Conservation (phyloP, 164 flowering plant genomes). For the Hamamelis virginiana region DNA sequence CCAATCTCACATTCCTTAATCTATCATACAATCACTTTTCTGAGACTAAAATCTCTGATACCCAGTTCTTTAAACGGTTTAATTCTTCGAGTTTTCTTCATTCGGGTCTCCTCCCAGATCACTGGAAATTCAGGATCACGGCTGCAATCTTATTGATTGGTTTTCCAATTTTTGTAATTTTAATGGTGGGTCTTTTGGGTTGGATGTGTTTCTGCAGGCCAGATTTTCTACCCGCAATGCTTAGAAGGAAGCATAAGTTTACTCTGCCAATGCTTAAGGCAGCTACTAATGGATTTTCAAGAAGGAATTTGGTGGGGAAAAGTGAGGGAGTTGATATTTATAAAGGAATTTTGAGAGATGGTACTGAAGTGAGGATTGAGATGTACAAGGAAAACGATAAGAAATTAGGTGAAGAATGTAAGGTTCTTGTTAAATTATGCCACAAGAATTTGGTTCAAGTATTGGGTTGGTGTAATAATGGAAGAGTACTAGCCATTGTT, state of each 20-base stretch:
- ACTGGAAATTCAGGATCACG: conserved; percentile 24
- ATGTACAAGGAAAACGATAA: conserved; percentile 30
- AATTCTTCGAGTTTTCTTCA: conserved; percentile 47
- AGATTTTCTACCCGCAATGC: conserved; percentile 32
- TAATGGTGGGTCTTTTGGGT: conserved; percentile 24
- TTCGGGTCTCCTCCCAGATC: conserved; percentile 47
- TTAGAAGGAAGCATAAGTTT: conserved; percentile 27
- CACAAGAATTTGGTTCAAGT: conserved; percentile 57
- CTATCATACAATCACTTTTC: conserved; percentile 57
- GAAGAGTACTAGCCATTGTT: conserved; percentile 42
- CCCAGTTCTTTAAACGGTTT: conserved; percentile 37
- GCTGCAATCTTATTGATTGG: conserved; percentile 33
- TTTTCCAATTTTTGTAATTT: conserved; percentile 33
- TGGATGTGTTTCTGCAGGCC: conserved; percentile 51
- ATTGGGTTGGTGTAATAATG: conserved; percentile 50
- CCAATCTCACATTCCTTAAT: conserved; percentile 47
- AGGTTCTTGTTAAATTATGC: conserved; percentile 37
- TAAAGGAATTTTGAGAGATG: conserved; percentile 45
- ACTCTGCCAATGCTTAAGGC: conserved; percentile 44
- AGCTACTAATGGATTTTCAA: conserved; percentile 48
- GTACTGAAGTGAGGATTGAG: conserved; percentile 46
- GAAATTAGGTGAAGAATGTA: conserved; percentile 45
- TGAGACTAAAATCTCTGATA: conserved; percentile 36
- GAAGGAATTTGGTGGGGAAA: conserved; percentile 35
- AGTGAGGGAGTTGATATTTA: conserved; percentile 39